phyloP scores from a whole-genome alignment of 768 basidiomycete species.

The Suillus alpinus region DNA sequence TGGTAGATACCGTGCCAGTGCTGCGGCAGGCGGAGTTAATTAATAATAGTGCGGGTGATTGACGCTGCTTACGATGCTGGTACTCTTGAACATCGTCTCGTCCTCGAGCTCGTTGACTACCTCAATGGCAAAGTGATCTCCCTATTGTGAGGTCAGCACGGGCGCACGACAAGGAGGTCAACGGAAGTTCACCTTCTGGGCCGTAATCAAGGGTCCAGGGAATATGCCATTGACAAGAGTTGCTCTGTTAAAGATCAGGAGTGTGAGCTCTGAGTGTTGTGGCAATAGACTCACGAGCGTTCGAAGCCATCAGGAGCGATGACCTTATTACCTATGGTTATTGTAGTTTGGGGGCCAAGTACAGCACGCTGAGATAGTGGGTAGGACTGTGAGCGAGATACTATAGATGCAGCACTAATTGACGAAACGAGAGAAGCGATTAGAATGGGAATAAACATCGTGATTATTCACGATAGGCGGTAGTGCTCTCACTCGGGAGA shows the following conservation, averaged over 20 bases:
- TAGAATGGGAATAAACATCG: slow-evolving; percentile 13
- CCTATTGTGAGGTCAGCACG: slow-evolving; percentile 21
- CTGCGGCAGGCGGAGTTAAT: slow-evolving; percentile 23
- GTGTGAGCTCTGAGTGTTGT: background rate
- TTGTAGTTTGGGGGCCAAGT: slow-evolving; percentile 19
- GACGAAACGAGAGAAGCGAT: slow-evolving; percentile 8
- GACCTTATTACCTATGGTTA: slow-evolving; percentile 36
- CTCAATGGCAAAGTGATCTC: slow-evolving; percentile 39
- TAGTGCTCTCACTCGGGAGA: background rate
- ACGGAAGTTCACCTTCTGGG: slow-evolving; percentile 29
- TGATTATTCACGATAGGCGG: background rate
- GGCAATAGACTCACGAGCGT: slow-evolving; percentile 29
- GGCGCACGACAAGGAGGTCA: background rate
- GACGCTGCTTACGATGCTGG: slow-evolving; percentile 43
- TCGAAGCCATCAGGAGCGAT: slow-evolving; percentile 49
- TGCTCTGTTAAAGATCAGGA: slow-evolving; percentile 25
- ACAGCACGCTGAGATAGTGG: slow-evolving; percentile 7
- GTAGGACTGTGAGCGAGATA: slow-evolving; percentile 12
- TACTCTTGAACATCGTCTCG: slow-evolving; percentile 44
- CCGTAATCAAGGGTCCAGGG: slow-evolving; percentile 44
- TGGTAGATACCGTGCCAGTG: slow-evolving; percentile 58
- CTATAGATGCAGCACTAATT: slow-evolving; percentile 16
- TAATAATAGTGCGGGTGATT: background rate
- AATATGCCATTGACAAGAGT: slow-evolving; percentile 41
- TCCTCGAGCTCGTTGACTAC: slow-evolving; percentile 45